Conservation (phyloP, 2,329 filamentous ascomycete genomes). For the Fusarium sp. region DNA sequence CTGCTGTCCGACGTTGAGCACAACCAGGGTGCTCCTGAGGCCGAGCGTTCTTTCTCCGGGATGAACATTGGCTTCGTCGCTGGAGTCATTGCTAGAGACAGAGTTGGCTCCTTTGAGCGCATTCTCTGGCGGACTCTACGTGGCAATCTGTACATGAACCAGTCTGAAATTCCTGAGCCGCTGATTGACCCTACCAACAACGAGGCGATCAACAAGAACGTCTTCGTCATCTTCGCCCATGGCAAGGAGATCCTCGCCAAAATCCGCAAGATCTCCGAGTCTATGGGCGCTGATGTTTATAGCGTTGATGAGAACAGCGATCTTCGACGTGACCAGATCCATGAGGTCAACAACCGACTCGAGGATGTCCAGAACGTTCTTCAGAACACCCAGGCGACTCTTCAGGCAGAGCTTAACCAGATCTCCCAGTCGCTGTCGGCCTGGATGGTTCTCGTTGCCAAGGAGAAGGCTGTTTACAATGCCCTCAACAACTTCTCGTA, state of each 20-base stretch:
- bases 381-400: constrained; percentile 91
- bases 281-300: constrained; percentile 94
- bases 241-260: constrained; percentile 98
- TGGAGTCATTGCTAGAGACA: constrained; percentile 91
- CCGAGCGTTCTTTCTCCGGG: constrained; percentile 87
- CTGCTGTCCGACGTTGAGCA: constrained; percentile 93
- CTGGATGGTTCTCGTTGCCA: constrained; percentile 98
- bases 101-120: constrained; percentile 93
- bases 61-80: constrained; percentile 99
- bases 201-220: constrained; percentile 93
- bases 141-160: constrained; percentile 99
- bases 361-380: constrained; percentile 92
- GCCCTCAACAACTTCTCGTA: constrained; percentile 97
- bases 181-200: constrained; percentile 93
- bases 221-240: constrained; percentile 99
- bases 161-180: constrained; percentile 95
- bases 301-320: constrained; percentile 98
- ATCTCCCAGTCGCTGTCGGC: constrained; percentile 92
- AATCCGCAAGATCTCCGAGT: constrained; percentile 99
- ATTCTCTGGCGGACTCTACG: constrained; percentile 97
- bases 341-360: constrained; percentile 94
- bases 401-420: constrained; percentile 91
- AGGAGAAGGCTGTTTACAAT: constrained; percentile 98
- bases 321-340: constrained; percentile 91
- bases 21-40: constrained; percentile 71